Evolutionary conservation across 768 basidiomycete species (phyloP), one percentile per base, ranked within the genome.

Genomic region (Mycena rosella): DNA sequence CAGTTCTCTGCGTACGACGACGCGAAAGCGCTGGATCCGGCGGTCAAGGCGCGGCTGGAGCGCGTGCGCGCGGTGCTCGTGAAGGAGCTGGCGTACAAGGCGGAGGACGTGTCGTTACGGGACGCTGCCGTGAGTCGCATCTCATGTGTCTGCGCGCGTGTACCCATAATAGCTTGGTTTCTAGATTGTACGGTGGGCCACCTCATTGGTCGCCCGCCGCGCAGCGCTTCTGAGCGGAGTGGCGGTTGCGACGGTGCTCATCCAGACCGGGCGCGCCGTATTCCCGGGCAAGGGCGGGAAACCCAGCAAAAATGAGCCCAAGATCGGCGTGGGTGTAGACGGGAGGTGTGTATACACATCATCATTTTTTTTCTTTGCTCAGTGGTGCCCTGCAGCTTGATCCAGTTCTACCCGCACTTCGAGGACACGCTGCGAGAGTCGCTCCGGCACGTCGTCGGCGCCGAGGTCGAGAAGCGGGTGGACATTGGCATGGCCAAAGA

Each of bases 401-500:
- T 95, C 70, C 93, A 98, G 76, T 92, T 95, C 75, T 96, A 99
- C 78, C 98, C 98, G 1, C 84, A 88, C 73, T 99, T 96, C 77
- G 88, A 95, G 73, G 81, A 85, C 17, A 87, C 86, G 15, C 82
- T 98, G 60, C 87, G 95, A 20, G 88, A 89, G 48, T 91, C 96
- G 0, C 78, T 99, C 56, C 82, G 87, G n/a, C 76, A 80, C 4
- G 75, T 99, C 24, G 88, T 99, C 3, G 97, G 97, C 3, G 83
- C 87, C 44, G 89, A 93, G 34, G 89, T 93, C 9, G 95, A 96
- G 82, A 84, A 88, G 74, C 83, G 89, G 32, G 89, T 98, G 0
- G 86, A 91, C 54, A 93, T 99, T 73, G 97, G 95, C 40, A 77
- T 99, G 76, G 98, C 98, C 5, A 99, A 98, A 79, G 98, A 99